Evolutionary conservation across 2,329 filamentous ascomycete genomes (phyloP), one percentile per base, ranked within the genome.

Genomic region (Cordyceps pruinosa): DNA sequence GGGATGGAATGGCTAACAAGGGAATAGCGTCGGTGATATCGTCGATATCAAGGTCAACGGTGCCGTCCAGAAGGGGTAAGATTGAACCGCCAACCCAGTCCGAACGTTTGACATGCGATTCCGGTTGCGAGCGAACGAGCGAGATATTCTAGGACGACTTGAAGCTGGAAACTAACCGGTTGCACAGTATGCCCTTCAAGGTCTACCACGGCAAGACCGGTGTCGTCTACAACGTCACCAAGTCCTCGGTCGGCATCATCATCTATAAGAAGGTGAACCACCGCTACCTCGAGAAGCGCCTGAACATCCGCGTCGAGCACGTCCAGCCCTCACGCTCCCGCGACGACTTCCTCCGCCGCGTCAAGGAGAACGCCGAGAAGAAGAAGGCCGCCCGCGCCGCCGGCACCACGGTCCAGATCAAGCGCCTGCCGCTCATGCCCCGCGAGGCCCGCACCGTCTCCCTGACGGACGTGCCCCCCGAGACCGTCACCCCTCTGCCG

Each of bases 191-290:
- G 90, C 92, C 93, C 71, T 91, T 92, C 88, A 97, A 97, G 86
- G 89, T 96, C 81, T 97, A 96, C 88, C 92, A 97, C 85, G 94
- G 93, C 74, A 97, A 97, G 89, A 96, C 92, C 64, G 91, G 91
- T 75, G 89, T 96, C 71, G 81, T 96, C 80, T 96, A 96, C 89
- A 99, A 99, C 84, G 94, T 99, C 72, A 94, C 93, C 80, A 96
- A 97, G 87, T 89, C 85, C 70, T 89, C 94, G 66, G 91, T 99
- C 75, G 94, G 94, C 72, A 89, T 99, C 78, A 97, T 99, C 81
- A 89, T 99, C 81, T 93, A 96, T 89, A 97, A 96, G 87, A 90
- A 95, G 79, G 94, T 99, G 76, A 91, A 92, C 81, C 94, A 97
- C 88, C 89, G 93, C 73, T 99, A 97, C 87, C 84, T 99, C 77